Evolutionary conservation across 257 asterid genomes (phyloP), one percentile per base, ranked within the genome.

Genomic region (Scutellaria baicalensis): DNA sequence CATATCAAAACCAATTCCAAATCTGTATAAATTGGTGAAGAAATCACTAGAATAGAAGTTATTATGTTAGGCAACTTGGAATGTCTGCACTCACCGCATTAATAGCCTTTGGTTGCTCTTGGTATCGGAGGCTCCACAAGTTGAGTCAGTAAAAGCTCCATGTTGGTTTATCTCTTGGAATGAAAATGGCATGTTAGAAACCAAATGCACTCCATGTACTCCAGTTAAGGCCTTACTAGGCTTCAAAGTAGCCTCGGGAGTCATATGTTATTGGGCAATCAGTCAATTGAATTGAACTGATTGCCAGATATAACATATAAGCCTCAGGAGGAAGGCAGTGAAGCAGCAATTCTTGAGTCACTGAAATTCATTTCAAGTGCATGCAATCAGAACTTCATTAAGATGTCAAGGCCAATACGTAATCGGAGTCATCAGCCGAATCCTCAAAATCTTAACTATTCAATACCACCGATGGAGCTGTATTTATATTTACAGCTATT

Each of bases 131-230:
- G 64, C 61, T 64, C 77, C 79, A 61, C 44, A n/a, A 10, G 78
- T 58, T 13, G 81, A 63, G 39, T 70, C 80, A 56, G 38, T 59
- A 48, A 74, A 63, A 66, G 76, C 87, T 17, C 78, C 89, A 35
- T 75, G 75, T 66, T 75, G 81, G 43, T 78, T 77, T 68, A 75
- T 83, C 78, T 85, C 91, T 81, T 87, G 89, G 64, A 77, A 81
- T 10, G 83, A 42, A 66, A 85, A 77, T 17, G 88, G 95, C 13
- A 84, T 74, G 72, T 80, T 88, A 75, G 96, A 80, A 64, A 79
- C 82, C 84, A 91, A 69, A 71, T 80, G 93, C 64, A 87, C 79
- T 66, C 93, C 96, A 76, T 91, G 87, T 14, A 85, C 75, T 67
- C 95, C 95, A 13, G 75, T 71, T 55, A 91, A 80, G 78, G 81